These are phyloP conservation scores for Insectozyma bohioensis DNA, from an alignment of 1,139 yeast genomes.

Conservation along the genomic window DNA sequence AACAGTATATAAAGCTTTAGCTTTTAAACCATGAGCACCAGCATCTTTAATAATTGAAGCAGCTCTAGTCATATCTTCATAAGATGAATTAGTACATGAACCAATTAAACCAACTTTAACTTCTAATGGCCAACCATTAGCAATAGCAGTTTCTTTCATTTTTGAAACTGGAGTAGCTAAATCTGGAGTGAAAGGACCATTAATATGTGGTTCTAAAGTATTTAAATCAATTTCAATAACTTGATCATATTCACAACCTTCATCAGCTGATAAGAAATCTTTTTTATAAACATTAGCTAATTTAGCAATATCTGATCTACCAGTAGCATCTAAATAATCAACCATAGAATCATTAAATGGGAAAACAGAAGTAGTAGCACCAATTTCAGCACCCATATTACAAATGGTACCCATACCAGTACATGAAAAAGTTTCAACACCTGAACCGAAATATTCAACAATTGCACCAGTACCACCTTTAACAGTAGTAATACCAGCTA, in stretches of 20 bases:
- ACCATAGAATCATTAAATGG: constrained; percentile 91
- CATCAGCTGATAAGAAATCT: constrained; percentile 86
- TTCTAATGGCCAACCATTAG: constrained; percentile 91
- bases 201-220: constrained; percentile 95
- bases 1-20: constrained; percentile 88
- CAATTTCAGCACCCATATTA: constrained; percentile 99
- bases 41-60: constrained; percentile 94
- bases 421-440: constrained; percentile 93
- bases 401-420: constrained; percentile 99
- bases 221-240: constrained; percentile 91
- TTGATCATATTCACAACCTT: constrained; percentile 95
- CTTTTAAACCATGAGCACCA: constrained; percentile 82
- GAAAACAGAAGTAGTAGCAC: constrained; percentile 98
- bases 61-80: constrained; percentile 98
- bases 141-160: constrained; percentile 84
- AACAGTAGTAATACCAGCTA: constrained; percentile 97
- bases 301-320: constrained; percentile 79
- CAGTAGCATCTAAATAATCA: constrained; percentile 86
- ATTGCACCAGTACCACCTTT: constrained; percentile 99
- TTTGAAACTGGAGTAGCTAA: constrained; percentile 95
- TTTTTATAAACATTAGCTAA: constrained; percentile 74
- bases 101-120: constrained; percentile 97
- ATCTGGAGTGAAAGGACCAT: constrained; percentile 99
- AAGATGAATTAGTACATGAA: constrained; percentile 98
- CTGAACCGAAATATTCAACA: constrained; percentile 96